Percentiles rank a stretch among this genome's conserved stretches.
Conservation (phyloP, 1,284 basidiomycete genomes). For the Kwoniella shivajii region DNA sequence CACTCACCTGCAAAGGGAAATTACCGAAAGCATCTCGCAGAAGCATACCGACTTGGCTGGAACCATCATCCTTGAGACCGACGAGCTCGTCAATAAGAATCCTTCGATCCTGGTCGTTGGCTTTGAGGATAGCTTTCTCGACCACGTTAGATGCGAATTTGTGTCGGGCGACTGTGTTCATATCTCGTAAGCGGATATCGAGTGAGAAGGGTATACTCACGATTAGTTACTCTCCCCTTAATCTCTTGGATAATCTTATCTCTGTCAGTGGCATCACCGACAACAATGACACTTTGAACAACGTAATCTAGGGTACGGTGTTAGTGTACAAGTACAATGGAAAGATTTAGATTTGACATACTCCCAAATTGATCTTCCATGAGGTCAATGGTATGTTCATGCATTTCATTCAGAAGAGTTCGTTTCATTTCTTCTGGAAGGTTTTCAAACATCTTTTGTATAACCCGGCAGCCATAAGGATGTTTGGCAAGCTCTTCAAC, state of each 20-base stretch:
- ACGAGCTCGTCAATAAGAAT: constrained; percentile 76
- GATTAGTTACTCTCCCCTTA: constrained; percentile 73
- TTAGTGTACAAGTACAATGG: constrained; percentile 11
- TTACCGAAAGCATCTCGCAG: constrained; percentile 49
- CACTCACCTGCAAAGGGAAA: constrained; percentile 47
- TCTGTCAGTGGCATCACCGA: constrained; percentile 72
- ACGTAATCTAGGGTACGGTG: constrained; percentile 71
- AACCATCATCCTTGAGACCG: constrained; percentile 27
- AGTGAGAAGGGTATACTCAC: constrained; percentile 24
- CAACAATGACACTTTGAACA: constrained; percentile 87
- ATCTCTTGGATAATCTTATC: constrained; percentile 70
- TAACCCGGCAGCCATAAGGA: constrained; percentile 91
- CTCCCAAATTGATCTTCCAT: constrained; percentile 87
- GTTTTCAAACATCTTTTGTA: constrained; percentile 90
- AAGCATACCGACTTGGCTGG: constrained; percentile 31
- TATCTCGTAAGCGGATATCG: neutral
- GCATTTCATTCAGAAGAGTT: constrained; percentile 81
- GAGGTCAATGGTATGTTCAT: constrained; percentile 67
- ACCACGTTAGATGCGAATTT: constrained; percentile 98
- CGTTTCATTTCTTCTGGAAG: constrained; percentile 70
- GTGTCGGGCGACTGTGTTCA: constrained; percentile 67
- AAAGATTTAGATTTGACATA: constrained; percentile 54
- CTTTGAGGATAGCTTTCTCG: constrained; percentile 81
- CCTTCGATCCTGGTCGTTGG: constrained; percentile 65
- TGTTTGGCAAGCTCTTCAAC: constrained; percentile 86